Base-by-base conservation (phyloP, 2,329 filamentous ascomycete species). In the Emmonsiellopsis sp. region DNA sequence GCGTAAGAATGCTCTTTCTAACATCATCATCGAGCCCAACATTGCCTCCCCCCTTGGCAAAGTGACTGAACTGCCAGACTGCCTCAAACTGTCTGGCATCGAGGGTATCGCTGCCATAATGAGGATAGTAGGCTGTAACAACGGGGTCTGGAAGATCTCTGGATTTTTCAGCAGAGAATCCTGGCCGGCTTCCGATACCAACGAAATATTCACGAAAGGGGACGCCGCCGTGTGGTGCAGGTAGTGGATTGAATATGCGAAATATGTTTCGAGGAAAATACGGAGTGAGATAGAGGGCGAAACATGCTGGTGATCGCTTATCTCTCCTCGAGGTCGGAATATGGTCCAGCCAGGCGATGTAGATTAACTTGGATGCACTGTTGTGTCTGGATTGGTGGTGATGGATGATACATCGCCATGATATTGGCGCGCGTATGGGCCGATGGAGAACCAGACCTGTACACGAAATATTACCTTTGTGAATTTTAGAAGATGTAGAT, bases 261-360 rank as follows among this genome's bases (percentile, higher is more conserved):
- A 54, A 54, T 54, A n/a, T 49, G 36, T n/a, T 48, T 52, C 13
- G 52, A 52, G 5, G 52, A 36, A 21, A 56, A 56, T 11, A 56
- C 14, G 6, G 33, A 42, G 14, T 56, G 52, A n/a, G 52, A 48
- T 31, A 21, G 32, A 8, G 48, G 52, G 10, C 52, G 48, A 14
- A 14, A n/a, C 2, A 52, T 37, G 5, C 52, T 51, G 9, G 39
- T 37, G 2, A 56, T 51, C 17, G 51, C 39, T 10, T 42, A 37
- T 8, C 42, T 40, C 40, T 54, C 48, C 49, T 54, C 55, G 11
- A 6, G 2, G 10, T 27, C 32, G 11, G 43, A 42, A 9, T 42
- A 5, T 2, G 34, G 32, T 34, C 49, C 39, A 5, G 49, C 45
- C 2, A 43, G 40, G 21, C 49, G 17, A 32, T 49, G 50, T 21